phyloP scores from a whole-genome alignment of 2,329 filamentous ascomycete genomes.

The Talaromyces islandicus region DNA sequence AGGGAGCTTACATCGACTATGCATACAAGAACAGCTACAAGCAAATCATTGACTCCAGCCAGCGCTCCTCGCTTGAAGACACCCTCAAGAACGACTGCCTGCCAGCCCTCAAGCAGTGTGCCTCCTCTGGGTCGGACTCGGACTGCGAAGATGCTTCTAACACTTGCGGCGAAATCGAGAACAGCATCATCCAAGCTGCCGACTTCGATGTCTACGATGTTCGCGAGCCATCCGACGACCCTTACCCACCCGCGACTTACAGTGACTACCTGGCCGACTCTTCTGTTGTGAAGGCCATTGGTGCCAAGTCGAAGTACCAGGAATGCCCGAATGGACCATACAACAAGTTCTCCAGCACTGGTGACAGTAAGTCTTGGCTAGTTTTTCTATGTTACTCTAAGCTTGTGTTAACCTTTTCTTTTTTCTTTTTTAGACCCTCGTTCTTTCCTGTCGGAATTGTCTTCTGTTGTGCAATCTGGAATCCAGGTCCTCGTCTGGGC shows the following conservation, averaged over 20 bases:
- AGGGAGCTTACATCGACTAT: slow-evolving; percentile 45
- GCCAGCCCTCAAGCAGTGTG: slow-evolving; percentile 11
- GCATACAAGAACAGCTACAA: slow-evolving; percentile 54
- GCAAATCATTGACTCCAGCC: neutral
- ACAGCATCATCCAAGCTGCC: neutral
- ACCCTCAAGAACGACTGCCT: neutral
- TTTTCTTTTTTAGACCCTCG: slow-evolving; percentile 53
- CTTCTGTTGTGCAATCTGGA: slow-evolving; percentile 46
- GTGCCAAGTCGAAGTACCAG: slow-evolving; percentile 55
- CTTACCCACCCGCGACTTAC: slow-evolving; percentile 59
- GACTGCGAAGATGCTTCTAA: slow-evolving; percentile 6
- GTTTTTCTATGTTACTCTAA: no score
- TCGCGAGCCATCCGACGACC: slow-evolving; percentile 37
- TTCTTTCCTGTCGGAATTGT: slow-evolving; percentile 60
- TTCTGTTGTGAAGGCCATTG: slow-evolving; percentile 53
- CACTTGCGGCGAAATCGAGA: neutral
- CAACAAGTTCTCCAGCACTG: slow-evolving; percentile 29
- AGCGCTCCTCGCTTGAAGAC: neutral
- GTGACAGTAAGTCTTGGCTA: slow-evolving; percentile 26
- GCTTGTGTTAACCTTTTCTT: slow-evolving; percentile 40
- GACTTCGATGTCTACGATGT: slow-evolving; percentile 6
- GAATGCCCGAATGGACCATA: slow-evolving; percentile 5
- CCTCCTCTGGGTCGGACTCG: slow-evolving; percentile 15
- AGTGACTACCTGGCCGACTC: slow-evolving; percentile 59
- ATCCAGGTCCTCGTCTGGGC: slow-evolving; percentile 54